Conservation (phyloP, 2,329 filamentous ascomycete species). For the Diaporthe amygdali region DNA sequence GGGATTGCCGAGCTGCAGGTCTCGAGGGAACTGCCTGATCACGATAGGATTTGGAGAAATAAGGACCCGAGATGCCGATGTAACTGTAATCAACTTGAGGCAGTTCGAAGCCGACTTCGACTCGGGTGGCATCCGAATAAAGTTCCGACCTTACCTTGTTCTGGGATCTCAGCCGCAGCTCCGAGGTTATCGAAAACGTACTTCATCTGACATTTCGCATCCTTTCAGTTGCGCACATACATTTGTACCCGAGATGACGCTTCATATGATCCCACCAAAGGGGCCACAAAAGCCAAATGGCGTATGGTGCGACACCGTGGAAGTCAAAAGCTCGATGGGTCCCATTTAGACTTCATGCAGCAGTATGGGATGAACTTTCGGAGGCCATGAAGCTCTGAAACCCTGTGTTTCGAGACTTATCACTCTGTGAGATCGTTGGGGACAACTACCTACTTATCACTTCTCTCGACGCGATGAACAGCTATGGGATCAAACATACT, state of each 20-base stretch:
- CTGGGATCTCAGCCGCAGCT: neutral
- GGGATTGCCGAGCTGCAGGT: neutral
- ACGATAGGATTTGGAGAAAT: neutral
- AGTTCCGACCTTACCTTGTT: neutral
- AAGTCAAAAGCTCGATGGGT: neutral
- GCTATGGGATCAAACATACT: too few species aligned
- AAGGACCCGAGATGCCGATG: neutral
- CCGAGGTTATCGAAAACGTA: conserved; percentile 3
- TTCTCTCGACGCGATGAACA: too few species aligned
- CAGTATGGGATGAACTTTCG: neutral
- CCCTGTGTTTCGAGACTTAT: too few species aligned
- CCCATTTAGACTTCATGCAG: neutral
- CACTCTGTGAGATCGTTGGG: too few species aligned
- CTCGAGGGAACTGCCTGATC: neutral
- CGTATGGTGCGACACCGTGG: neutral
- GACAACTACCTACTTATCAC: too few species aligned
- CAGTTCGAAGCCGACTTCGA: neutral
- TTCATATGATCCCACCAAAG: neutral
- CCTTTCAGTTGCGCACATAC: neutral
- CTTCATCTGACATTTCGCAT: neutral
- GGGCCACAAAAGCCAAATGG: neutral
- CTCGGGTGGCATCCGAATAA: neutral
- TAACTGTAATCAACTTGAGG: conserved; percentile 1
- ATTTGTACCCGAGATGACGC: neutral
- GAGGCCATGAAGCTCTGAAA: neutral